phyloP scores from a whole-genome alignment of 495 filamentous ascomycete genomes.

The Durotheca rogersii region DNA sequence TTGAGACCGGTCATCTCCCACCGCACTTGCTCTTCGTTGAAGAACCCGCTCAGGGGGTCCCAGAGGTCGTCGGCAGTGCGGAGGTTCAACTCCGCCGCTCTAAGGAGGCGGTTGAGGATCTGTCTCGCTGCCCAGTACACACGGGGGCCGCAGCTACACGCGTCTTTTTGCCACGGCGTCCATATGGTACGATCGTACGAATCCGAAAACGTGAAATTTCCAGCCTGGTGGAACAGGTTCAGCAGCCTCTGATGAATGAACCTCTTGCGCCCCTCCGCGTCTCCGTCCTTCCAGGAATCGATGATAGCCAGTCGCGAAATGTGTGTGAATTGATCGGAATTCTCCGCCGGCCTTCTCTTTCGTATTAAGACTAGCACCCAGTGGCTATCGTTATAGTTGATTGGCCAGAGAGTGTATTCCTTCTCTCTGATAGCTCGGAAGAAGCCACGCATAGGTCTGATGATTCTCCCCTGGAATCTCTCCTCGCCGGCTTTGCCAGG shows the following conservation, averaged over 20 bases:
- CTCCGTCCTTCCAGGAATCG: neutral
- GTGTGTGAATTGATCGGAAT: conserved; percentile 15
- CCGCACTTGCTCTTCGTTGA: conserved; percentile 25
- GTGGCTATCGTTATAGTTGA: conserved; percentile 17
- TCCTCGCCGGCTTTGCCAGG: neutral
- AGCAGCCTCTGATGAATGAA: neutral
- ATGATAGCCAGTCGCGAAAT: conserved; percentile 14
- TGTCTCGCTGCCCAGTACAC: conserved; percentile 25
- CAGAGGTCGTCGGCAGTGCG: conserved; percentile 10
- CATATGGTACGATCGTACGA: neutral
- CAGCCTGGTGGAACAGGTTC: neutral
- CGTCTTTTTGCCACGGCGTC: conserved; percentile 16
- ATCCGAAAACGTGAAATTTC: conserved; percentile 3
- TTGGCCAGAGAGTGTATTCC: conserved; percentile 23
- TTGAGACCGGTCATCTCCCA: conserved; percentile 33
- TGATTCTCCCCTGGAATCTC: neutral
- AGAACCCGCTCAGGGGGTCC: conserved; percentile 13
- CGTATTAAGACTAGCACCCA: conserved; percentile 26
- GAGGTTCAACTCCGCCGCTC: neutral
- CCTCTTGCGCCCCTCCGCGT: neutral
- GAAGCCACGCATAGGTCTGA: neutral
- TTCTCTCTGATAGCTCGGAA: neutral
- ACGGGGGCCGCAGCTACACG: conserved; percentile 21
- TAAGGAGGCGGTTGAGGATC: conserved; percentile 22
- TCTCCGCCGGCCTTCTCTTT: conserved; percentile 1